Evolutionary conservation across 441 rosid species (phyloP).

Genomic region (Adansonia gregorii): DNA sequence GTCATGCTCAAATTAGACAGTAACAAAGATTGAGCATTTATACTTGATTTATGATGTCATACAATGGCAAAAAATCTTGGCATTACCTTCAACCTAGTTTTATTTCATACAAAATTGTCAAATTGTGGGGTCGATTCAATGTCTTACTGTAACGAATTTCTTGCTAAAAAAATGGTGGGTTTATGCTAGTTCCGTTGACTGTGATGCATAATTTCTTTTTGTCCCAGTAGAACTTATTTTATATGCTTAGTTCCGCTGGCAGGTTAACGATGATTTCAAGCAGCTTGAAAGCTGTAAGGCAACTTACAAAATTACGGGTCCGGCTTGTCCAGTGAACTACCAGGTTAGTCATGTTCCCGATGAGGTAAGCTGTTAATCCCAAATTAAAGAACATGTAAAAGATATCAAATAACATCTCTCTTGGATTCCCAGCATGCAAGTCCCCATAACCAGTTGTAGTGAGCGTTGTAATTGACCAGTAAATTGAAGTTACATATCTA

Average conservation of each 20-base stretch:
- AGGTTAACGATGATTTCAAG: slow-evolving; percentile 28
- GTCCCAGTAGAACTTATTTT: slow-evolving; percentile 9
- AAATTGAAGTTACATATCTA: slow-evolving; percentile 65
- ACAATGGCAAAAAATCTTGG: neutral
- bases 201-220: slow-evolving; percentile 25
- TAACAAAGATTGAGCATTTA: neutral
- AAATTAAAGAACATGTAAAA: slow-evolving; percentile 75
- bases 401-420: slow-evolving; percentile 75
- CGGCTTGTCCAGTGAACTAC: slow-evolving; percentile 84
- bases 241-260: slow-evolving; percentile 13
- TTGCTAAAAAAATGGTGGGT: slow-evolving; percentile 19
- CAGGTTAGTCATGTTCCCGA: slow-evolving; percentile 80
- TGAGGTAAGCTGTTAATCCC: slow-evolving; percentile 71
- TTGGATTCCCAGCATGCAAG: slow-evolving; percentile 67
- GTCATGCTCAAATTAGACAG: neutral
- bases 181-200: slow-evolving; percentile 15
- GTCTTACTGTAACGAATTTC: neutral
- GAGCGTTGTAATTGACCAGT: slow-evolving; percentile 75
- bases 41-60: slow-evolving; percentile 1
- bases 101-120: neutral
- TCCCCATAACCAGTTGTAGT: slow-evolving; percentile 82
- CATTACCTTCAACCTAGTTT: neutral
- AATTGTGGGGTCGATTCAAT: slow-evolving; percentile 11
- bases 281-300: slow-evolving; percentile 30
- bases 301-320: slow-evolving; percentile 68